Base-by-base conservation (phyloP, 345 rosid species). In the Angophora floribunda region DNA sequence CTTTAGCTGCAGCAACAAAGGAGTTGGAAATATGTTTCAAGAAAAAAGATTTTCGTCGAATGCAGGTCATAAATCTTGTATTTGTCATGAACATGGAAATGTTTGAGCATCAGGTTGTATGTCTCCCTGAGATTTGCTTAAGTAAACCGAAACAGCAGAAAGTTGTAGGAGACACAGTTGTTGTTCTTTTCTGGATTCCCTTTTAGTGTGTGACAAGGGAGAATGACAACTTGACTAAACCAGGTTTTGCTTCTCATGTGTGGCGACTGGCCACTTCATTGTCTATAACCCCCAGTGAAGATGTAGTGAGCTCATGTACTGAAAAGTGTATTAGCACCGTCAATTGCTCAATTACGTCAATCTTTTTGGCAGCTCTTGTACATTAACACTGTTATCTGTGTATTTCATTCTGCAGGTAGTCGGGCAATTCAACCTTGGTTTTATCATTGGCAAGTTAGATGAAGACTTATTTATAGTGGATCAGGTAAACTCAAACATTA, bases 371-470 rank as follows among this genome's bases (percentile, higher is more conserved):
- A 30, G 41, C 61, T 57, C 52, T n/a, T 49, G 86, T 86, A 67
- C 75, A 75, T 85, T 24, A 80, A 75, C 63, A 57, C 22, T 86
- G 65, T 61, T 85, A 36, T n/a, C 78, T 28, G 88, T 65, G 28
- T 49, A 52, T 84, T 88, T 90, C 47, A 47, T 67, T 45, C 90
- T 88, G 13, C 88, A 97, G 99, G 99, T 98, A 86, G 92, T 98
- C 80, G 99, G 99, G 51, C 99, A 98, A 88, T 98, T 98, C 92
- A 98, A 98, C 92, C 99, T 96, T 91, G 99, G 99, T 61, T 98
- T 98, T 91, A 98, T 97, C 91, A 93, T 98, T 91, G 99, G 97
- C 65, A 98, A 95, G 94, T 88, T 97, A 91, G 98, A 95, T 89
- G 91, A 90, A 92, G 99, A 98, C 94, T 91, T 98, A 87, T 98